A percentile compares a stretch with the other conserved stretches of the same genome.
Conservation (phyloP, 2,329 filamentous ascomycete species). For the Paecilomyces fulvus region DNA sequence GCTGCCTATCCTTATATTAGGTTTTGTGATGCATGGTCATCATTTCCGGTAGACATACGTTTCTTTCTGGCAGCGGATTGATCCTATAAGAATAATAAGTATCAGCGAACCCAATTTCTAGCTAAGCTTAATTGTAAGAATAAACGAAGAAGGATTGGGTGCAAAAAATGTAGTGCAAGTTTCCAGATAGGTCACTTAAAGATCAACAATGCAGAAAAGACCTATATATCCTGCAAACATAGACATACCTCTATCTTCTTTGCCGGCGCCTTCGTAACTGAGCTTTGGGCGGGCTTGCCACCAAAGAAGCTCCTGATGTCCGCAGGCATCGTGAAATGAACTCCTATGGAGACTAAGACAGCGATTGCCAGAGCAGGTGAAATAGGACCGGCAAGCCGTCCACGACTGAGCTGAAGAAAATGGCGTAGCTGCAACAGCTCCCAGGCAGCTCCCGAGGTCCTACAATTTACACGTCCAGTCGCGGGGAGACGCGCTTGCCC, state of each 20-base stretch:
- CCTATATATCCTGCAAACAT: constrained; percentile 1
- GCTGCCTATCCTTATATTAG: constrained; percentile 22
- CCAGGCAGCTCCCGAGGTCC: neutral
- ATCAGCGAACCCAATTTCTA: neutral
- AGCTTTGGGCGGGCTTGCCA: constrained; percentile 56
- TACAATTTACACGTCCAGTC: constrained; percentile 1
- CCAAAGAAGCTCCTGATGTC: constrained; percentile 92
- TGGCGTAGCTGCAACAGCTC: neutral
- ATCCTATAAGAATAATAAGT: constrained; percentile 12
- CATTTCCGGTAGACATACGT: constrained; percentile 19
- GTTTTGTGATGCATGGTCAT: neutral
- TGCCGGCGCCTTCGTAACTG: constrained; percentile 34
- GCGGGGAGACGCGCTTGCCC: constrained; percentile 6
- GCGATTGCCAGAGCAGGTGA: neutral
- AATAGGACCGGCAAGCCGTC: constrained; percentile 4
- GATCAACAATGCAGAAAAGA: neutral
- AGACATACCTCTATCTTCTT: constrained; percentile 31
- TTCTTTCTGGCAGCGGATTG: constrained; percentile 22
- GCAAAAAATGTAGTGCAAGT: neutral
- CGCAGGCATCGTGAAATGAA: constrained; percentile 52
- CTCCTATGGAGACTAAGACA: neutral
- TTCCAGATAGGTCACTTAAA: no score
- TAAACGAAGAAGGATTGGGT: neutral
- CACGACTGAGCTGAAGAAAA: neutral
- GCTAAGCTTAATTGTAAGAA: neutral